phyloP scores from a whole-genome alignment of 1,284 basidiomycete species.

The Rhodotorula sp. region DNA sequence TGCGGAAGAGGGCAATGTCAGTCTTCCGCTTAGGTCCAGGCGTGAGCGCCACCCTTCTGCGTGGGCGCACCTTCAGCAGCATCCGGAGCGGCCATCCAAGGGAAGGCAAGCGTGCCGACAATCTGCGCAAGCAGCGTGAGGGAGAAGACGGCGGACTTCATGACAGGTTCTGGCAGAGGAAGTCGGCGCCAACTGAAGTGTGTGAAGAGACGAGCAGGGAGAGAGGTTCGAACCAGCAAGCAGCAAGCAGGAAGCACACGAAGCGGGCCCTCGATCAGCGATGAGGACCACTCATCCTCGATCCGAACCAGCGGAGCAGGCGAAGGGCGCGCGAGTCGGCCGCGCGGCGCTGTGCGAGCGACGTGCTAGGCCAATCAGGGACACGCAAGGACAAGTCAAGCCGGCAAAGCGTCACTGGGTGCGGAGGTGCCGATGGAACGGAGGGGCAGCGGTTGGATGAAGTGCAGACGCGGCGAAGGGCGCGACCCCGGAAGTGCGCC shows the following conservation, averaged over 20 bases:
- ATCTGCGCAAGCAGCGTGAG: background rate
- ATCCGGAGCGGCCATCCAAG: constrained; percentile 10
- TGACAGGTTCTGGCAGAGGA: too few relatives aligned
- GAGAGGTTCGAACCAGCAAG: background rate
- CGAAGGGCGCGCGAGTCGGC: too few relatives aligned
- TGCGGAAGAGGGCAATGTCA: fast-evolving
- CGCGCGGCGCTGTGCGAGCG: too few relatives aligned
- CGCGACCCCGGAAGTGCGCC: too few relatives aligned
- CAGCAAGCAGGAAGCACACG: background rate
- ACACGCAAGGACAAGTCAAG: too few relatives aligned
- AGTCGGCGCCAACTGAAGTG: too few relatives aligned
- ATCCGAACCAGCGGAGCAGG: background rate
- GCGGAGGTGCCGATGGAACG: too few relatives aligned
- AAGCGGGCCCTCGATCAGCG: background rate
- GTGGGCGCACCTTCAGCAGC: constrained; percentile 3
- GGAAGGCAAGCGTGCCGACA: constrained; percentile 1
- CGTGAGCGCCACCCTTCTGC: too few relatives aligned
- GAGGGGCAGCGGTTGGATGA: background rate
- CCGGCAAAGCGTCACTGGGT: too few relatives aligned
- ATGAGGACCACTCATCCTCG: background rate
- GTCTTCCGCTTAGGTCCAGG: too few relatives aligned
- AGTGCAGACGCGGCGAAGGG: background rate
- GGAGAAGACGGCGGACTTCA: background rate
- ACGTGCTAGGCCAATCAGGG: too few relatives aligned
- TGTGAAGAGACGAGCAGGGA: background rate